phyloP scores from a whole-genome alignment of 495 filamentous ascomycete species.

The Penicillium longicatenatum region DNA sequence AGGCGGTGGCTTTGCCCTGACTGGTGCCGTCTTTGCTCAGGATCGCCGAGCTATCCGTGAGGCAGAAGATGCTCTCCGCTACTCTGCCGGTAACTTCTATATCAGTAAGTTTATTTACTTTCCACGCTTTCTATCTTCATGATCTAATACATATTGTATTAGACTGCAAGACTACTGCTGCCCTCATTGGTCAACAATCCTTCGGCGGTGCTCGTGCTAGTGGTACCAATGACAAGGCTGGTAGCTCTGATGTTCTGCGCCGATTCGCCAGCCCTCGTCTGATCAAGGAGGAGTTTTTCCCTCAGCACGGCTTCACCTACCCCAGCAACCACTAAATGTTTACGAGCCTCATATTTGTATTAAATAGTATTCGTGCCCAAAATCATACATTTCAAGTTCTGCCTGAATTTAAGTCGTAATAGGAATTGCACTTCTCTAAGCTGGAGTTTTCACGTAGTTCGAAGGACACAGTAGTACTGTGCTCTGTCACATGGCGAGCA shows the following conservation, averaged over 20 bases:
- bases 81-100: conserved; percentile 85
- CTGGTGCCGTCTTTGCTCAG: conserved; percentile 74
- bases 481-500: too few relatives aligned
- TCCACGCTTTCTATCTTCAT: neutral
- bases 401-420: too few relatives aligned
- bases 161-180: conserved; percentile 80
- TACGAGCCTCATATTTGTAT: neutral
- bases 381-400: too few relatives aligned
- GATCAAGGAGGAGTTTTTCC: conserved; percentile 79
- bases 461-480: too few relatives aligned
- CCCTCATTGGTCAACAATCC: conserved; percentile 80
- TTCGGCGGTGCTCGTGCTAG: conserved; percentile 76
- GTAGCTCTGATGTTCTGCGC: conserved; percentile 63
- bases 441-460: too few relatives aligned
- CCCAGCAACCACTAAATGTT: conserved; percentile 63
- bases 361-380: neutral
- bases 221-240: conserved; percentile 84
- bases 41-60: conserved; percentile 66
- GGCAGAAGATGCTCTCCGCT: conserved; percentile 73
- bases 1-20: conserved; percentile 69
- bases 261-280: conserved; percentile 73
- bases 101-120: conserved; percentile 51
- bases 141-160: conserved; percentile 4
- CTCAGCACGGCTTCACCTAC: conserved; percentile 61
- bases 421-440: too few relatives aligned